These are phyloP conservation scores for Solanum chmielewskii DNA, from an alignment of 257 asterid species.

Conservation along the genomic window DNA sequence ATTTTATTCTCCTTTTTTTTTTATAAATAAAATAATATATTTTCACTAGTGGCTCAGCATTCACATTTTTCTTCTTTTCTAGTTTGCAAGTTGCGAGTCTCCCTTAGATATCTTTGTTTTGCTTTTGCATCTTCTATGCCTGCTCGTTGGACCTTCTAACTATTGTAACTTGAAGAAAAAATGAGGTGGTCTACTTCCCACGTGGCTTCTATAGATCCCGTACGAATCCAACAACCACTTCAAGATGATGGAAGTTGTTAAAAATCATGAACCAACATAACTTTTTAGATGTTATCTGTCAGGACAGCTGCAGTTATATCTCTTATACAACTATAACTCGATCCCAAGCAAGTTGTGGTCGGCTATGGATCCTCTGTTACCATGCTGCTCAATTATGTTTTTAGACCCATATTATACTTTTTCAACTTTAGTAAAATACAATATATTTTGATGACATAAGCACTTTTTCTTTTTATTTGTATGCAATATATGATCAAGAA, in stretches of 20 bases:
- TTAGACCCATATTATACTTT: neutral
- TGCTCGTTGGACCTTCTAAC: neutral
- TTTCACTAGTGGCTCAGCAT: neutral
- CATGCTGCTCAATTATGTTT: neutral
- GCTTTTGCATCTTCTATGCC: neutral
- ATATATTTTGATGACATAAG: neutral
- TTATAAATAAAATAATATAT: neutral
- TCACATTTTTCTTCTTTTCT: neutral
- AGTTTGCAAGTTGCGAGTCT: neutral
- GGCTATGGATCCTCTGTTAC: neutral
- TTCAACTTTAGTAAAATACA: neutral
- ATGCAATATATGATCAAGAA: neutral
- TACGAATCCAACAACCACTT: neutral
- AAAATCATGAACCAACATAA: neutral
- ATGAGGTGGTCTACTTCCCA: neutral
- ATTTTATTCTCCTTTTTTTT: neutral
- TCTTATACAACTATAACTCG: neutral
- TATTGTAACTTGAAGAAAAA: neutral
- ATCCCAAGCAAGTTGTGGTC: neutral
- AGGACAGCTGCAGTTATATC: neutral
- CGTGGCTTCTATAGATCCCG: neutral
- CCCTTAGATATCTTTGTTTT: neutral
- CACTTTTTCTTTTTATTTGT: neutral
- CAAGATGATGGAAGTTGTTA: neutral
- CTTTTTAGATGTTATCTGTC: neutral